Base-by-base conservation (phyloP, 2,329 filamentous ascomycete species). In the Pseudogymnoascus sp. region DNA sequence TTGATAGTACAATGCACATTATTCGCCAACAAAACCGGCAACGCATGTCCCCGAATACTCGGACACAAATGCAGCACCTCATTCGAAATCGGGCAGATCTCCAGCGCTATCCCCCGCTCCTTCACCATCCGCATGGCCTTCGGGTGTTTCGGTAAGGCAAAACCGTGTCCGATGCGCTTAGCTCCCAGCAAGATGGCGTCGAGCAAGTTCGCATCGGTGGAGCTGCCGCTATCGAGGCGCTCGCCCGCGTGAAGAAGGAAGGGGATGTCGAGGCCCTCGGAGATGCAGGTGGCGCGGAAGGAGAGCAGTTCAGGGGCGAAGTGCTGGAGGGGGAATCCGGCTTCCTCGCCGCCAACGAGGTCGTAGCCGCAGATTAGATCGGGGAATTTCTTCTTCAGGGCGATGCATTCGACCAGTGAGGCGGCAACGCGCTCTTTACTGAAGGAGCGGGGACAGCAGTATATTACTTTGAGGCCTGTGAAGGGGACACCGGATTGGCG, bases 181-280 rank as follows among this genome's bases (percentile, higher is more conserved):
- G 87, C 80, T 12, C 82, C 79, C 2, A 91, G 78, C 1, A 88
- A 74, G 1, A 90, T 79, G 3, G 88, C 87, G 65, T 90, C 88
- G 59, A 87, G 79, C 0, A 92, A 76, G 70, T 91, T 92, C 16
- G 81, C 85, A 66, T 91, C 86, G 1, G 81, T 80, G 4, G 85
- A 82, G 23, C 80, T 81, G 38, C 87, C 88, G 7, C 82, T 80
- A 31, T 90, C 85, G 4, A 90, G 78, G 78, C 1, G 88, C 75
- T 92, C 89, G 23, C 88, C 89, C 66, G 88, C 90, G 74, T 92
- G 88, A 69, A 91, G 89, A 40, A 91, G 77, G 69, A 91, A 90
- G 0, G 88, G 88, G 2, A 91, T 88, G 0, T 85, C 78, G 3
- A 88, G 64, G 0, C 70, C 68, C 0, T 77, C 71, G 1, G 67